phyloP scores from a whole-genome alignment of 1,284 basidiomycete species.

The Leccinum subfulvum region DNA sequence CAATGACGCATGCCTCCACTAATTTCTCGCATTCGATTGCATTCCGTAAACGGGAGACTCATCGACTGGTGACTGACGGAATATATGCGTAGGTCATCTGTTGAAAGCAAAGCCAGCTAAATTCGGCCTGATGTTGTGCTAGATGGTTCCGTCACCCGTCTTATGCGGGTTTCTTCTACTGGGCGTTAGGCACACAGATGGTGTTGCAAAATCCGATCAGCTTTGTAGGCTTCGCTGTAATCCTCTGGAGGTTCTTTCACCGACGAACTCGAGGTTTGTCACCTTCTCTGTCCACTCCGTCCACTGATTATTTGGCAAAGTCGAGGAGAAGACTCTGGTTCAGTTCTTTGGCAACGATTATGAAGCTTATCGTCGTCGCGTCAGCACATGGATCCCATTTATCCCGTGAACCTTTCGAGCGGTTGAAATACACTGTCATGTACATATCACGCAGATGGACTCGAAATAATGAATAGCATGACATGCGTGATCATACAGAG shows the following conservation, averaged over 20 bases:
- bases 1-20: conserved; percentile 93
- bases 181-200: conserved; percentile 95
- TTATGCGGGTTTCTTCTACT: conserved; percentile 97
- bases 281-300: conserved; percentile 1
- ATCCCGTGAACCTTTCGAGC: conserved; percentile 46
- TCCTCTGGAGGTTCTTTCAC: conserved; percentile 88
- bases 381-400: conserved; percentile 75
- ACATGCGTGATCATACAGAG: conserved; percentile 32
- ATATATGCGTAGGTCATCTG: conserved; percentile 72
- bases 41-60: conserved; percentile 66
- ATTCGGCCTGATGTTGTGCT: conserved; percentile 4
- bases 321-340: conserved; percentile 71
- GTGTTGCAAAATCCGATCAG: conserved; percentile 85
- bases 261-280: conserved; percentile 74
- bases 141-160: conserved; percentile 94
- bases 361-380: conserved; percentile 61
- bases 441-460: conserved; percentile 3
- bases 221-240: conserved; percentile 58
- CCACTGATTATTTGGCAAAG: conserved; percentile 38
- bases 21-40: conserved; percentile 93
- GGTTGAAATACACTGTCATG: background rate
- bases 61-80: conserved; percentile 83
- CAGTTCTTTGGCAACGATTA: conserved; percentile 85
- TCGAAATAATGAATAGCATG: conserved; percentile 19
- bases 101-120: background rate